Base-by-base conservation (phyloP, 2,329 filamentous ascomycete species). In the Talaromyces sp. region DNA sequence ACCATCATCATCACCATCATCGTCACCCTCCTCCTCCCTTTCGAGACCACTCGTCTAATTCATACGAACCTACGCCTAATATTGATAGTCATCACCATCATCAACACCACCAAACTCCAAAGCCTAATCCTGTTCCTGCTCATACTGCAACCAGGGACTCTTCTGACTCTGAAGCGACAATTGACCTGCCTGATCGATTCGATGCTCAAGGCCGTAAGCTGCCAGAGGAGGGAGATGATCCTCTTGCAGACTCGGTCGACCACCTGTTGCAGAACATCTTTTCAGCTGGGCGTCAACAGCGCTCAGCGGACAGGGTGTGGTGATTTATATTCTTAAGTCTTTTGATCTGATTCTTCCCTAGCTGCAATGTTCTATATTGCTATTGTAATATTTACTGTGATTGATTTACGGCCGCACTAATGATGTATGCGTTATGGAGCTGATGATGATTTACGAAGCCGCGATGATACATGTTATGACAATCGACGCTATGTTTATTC, bases 151-250 rank as follows among this genome's bases (percentile, higher is more conserved):
- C 45, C 2, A 58, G 66, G 6, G 71, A 71, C 61, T 68, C 56
- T 10, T 59, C 72, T 5, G 76, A 78, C 45, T 81, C 79, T 2
- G 80, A 82, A 61, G 75, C 77, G 17, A 82, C 80, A 1, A 71
- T 81, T 35, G 79, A 82, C 13, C 68, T 82, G 2, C 80, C 80
- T 6, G 72, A 77, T 35, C 75, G 80, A 7, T 82, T 82, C 66
- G 80, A 82, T 66, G 71, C 74, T 13, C 70, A 79, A 11, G 80
- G 80, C 8, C 73, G 73, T 45, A 75, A 71, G 45, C 73, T 80
- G 54, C 70, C 73, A 1, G 72, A 77, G 39, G 67, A 65, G 2
- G 71, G 68, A 8, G 72, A 76, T 45, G 73, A 79, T 66, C 70
- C 73, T 11, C 68, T 80, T 13, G 73, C 72, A 8, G 75, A 76